Conservation (phyloP, 331 rosid species). For the Phaseolus coccineus region DNA sequence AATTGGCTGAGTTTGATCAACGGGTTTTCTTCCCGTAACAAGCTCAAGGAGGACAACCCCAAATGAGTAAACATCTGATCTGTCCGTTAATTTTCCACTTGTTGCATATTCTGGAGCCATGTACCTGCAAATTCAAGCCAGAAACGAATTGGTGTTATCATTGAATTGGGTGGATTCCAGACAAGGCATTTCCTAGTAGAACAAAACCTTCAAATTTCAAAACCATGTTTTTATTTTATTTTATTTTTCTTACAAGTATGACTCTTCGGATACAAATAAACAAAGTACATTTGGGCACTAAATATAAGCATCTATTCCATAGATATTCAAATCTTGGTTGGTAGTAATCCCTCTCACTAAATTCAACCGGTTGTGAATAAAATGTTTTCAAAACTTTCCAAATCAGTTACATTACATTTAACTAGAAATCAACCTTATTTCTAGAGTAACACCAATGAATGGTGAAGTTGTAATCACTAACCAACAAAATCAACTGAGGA, state of each 20-base stretch:
- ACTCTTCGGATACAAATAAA: background rate
- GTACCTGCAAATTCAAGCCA: conserved; percentile 59
- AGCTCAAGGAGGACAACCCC: conserved; percentile 98
- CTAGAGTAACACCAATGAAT: background rate
- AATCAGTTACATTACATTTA: background rate
- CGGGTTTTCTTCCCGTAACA: conserved; percentile 84
- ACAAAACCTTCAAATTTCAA: background rate
- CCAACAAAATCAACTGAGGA: conserved; percentile 20
- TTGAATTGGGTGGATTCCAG: background rate
- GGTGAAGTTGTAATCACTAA: background rate
- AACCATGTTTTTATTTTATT: too few species aligned
- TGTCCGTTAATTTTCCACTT: conserved; percentile 93
- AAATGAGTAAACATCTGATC: conserved; percentile 94
- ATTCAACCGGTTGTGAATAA: too few species aligned
- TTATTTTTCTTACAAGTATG: background rate
- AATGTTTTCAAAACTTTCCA: conserved; percentile 19
- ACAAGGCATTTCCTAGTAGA: background rate
- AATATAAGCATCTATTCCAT: too few species aligned
- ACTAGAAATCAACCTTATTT: conserved; percentile 20
- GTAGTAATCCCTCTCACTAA: too few species aligned
- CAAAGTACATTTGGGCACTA: too few species aligned
- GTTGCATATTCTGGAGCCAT: conserved; percentile 99
- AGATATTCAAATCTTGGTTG: too few species aligned
- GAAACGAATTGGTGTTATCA: conserved; percentile 26
- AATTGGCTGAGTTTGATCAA: conserved; percentile 76